Conservation (phyloP, 768 basidiomycete genomes). For the Coprinopsis marcescibilis region DNA sequence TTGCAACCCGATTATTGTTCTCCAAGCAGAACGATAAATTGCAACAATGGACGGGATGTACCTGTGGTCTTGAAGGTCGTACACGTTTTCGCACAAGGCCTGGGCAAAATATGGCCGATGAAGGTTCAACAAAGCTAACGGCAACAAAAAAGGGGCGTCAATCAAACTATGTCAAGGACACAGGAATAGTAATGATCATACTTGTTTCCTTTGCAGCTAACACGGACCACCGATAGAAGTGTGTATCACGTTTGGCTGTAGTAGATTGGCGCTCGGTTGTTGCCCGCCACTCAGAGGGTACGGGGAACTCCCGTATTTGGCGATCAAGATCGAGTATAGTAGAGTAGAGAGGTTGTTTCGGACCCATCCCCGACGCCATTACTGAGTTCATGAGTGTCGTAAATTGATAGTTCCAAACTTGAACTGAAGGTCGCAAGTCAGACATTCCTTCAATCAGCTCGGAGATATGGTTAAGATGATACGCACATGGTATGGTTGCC, state of each 20-base stretch:
- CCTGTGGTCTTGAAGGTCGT: conserved; percentile 52
- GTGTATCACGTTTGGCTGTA: conserved; percentile 16
- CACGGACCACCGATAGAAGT: conserved; percentile 39
- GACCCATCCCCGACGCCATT: conserved; percentile 45
- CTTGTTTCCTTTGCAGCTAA: conserved; percentile 46
- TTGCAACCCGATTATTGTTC: conserved; percentile 47
- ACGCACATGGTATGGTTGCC: too few species aligned
- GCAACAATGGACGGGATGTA: conserved; percentile 69
- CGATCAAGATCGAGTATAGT: conserved; percentile 54
- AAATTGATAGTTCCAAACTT: conserved; percentile 52
- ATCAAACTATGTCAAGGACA: too few species aligned
- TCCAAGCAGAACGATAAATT: conserved; percentile 67
- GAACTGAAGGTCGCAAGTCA: conserved; percentile 31
- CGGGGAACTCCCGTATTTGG: conserved; percentile 52
- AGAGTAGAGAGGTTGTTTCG: conserved; percentile 45
- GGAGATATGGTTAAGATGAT: too few species aligned
- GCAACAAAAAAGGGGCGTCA: too few species aligned
- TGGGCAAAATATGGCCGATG: conserved; percentile 67
- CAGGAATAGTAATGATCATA: conserved; percentile 21
- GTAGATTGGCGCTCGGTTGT: conserved; percentile 18
- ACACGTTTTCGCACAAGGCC: conserved; percentile 54
- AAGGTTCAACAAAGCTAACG: conserved; percentile 58
- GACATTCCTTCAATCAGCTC: too few species aligned
- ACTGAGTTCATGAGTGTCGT: conserved; percentile 46
- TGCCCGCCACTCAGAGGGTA: conserved; percentile 44